Percentiles rank a stretch among this genome's conserved stretches.
Evolutionary conservation across 805 yeast genomes (phyloP).

Genomic region (Metschnikowia orientalis): DNA sequence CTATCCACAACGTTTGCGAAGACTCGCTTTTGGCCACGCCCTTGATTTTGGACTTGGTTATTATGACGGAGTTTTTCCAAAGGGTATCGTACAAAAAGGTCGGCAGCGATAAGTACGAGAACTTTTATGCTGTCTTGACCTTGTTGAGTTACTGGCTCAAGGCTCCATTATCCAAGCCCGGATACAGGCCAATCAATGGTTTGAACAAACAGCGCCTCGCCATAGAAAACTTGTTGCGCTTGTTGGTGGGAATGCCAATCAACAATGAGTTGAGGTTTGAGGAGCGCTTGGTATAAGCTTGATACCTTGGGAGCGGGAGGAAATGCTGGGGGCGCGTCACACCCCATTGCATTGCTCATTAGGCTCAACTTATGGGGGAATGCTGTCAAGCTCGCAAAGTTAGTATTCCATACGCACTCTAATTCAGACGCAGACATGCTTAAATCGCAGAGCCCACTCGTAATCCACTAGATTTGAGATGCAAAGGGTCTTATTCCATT

Average conservation of each 20-base stretch:
- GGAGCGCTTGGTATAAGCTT: conserved; percentile 65
- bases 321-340: no score
- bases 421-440: no score
- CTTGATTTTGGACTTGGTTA: conserved; percentile 83
- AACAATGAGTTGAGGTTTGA: conserved; percentile 90
- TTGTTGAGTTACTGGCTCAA: conserved; percentile 93
- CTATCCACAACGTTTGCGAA: conserved; percentile 94
- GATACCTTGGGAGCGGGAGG: no score
- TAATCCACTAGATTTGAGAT: no score
- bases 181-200: conserved; percentile 86
- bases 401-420: no score
- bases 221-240: conserved; percentile 83
- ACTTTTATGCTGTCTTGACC: conserved; percentile 79
- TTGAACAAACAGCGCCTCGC: conserved; percentile 93
- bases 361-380: no score
- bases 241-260: conserved; percentile 85
- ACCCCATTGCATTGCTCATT: no score
- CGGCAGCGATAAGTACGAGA: conserved; percentile 48
- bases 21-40: conserved; percentile 95
- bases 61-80: conserved; percentile 84
- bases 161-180: conserved; percentile 92
- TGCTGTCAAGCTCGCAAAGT: no score
- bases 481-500: no score
- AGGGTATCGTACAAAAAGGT: conserved; percentile 74
- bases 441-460: no score